Base-by-base conservation (phyloP, 2,329 filamentous ascomycete species). In the Clonostachys sp. region DNA sequence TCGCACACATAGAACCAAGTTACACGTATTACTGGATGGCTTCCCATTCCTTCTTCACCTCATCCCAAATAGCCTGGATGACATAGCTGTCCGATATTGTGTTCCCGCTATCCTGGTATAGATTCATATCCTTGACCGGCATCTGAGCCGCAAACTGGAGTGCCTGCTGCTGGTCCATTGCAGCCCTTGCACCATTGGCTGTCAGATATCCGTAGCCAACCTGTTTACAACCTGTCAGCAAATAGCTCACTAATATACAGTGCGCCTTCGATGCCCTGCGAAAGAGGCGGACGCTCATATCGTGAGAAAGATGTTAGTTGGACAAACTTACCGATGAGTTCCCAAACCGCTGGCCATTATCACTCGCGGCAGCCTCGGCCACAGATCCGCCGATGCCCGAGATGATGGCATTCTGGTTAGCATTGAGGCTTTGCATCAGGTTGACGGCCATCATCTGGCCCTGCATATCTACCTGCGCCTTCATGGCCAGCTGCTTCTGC, bases 341-440 rank as follows among this genome's bases (percentile, higher is more conserved):
- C 2, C 46, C 42, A 35, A 33, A 48, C 35, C 46, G 34, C 46
- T 48, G 46, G 7, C 46, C 41, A 18, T 41, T 18, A 13, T 48
- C 46, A 10, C 41, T 34, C 42, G 46, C 42, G 18, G 46, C 46
- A 17, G 46, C 46, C 35, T 48, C 46, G 5, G 46, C 41, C 4
- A 48, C 46, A 2, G 46, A 48, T 12, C 46, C 46, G 10, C 41
- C 46, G 39, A 50, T 44, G 9, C 49, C 43, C 46, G 45, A 45
- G 30, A 50, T 50, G 12, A 35, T 50, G 12, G 44, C 40, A 12
- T 48, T 50, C 3, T 46, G 47, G 13, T 50, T 45, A 14, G 39
- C 34, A 9, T 16, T 48, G 34, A 48, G 13, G 40, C 34, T 20
- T 12, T 33, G 14, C 49, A 50, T 50, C 7, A 48, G 14, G 18